Conservation (phyloP, 768 basidiomycete genomes). For the Trametes gibbosa region DNA sequence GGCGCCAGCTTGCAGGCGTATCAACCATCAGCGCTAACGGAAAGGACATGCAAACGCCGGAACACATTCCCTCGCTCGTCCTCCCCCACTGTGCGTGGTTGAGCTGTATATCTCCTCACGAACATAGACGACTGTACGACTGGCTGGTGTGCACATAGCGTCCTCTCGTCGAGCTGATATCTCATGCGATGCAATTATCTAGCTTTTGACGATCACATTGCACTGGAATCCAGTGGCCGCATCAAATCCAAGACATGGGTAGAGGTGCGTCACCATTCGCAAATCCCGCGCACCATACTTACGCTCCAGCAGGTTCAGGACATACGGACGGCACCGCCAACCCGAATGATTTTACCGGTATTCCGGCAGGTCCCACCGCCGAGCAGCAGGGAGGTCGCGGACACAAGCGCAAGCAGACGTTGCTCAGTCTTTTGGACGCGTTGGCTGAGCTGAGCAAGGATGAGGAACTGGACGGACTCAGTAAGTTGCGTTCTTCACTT, state of each 20-base stretch:
- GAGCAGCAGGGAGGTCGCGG: constrained; percentile 9
- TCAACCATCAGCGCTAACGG: constrained; percentile 15
- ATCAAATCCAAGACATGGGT: constrained; percentile 19
- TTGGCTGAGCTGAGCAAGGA: constrained; percentile 45
- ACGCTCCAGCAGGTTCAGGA: background rate
- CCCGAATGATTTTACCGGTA: constrained; percentile 21
- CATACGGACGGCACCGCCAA: constrained; percentile 4
- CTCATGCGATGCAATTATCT: background rate
- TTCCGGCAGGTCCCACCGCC: constrained; percentile 7
- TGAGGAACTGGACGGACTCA: constrained; percentile 30
- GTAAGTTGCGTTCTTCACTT: constrained; percentile 26
- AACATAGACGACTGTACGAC: constrained; percentile 14
- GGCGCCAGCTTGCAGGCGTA: constrained; percentile 8
- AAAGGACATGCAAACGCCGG: constrained; percentile 6
- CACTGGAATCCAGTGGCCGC: constrained; percentile 5
- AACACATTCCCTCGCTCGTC: constrained; percentile 4
- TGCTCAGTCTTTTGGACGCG: constrained; percentile 46
- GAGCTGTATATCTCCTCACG: constrained; percentile 11
- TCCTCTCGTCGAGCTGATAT: background rate
- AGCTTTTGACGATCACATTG: background rate
- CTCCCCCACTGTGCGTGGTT: background rate
- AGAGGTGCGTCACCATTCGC: constrained; percentile 15
- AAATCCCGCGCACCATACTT: background rate
- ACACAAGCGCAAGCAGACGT: constrained; percentile 42
- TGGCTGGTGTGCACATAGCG: background rate